Evolutionary conservation across 495 filamentous ascomycete species (phyloP).

Genomic region (Diplogelasinospora grovesii): DNA sequence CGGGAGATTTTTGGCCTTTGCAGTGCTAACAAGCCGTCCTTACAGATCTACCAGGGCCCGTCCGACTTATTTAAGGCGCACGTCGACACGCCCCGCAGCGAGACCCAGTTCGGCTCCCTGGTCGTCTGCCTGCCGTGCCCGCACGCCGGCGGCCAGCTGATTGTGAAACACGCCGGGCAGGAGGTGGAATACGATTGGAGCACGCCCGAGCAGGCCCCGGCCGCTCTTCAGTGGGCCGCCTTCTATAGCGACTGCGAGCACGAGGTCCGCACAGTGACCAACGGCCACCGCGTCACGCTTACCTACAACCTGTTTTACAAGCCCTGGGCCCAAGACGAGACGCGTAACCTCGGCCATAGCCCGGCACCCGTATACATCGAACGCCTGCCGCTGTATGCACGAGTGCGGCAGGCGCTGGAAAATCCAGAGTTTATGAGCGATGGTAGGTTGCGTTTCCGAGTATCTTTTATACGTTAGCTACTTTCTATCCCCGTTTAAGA

Average conservation of each 20-base stretch:
- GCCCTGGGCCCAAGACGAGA: too few species aligned
- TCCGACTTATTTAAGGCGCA: constrained; percentile 46
- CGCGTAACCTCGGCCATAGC: too few species aligned
- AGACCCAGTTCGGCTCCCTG: constrained; percentile 47
- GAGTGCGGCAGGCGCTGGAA: too few species aligned
- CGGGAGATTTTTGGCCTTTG: too few species aligned
- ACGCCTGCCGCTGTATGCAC: too few species aligned
- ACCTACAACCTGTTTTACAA: constrained; percentile 57
- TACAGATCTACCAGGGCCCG: constrained; percentile 41
- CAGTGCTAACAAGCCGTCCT: too few species aligned
- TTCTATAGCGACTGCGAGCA: constrained; percentile 59
- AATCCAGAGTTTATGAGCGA: too few species aligned
- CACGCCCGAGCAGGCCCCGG: not conserved
- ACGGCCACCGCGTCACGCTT: constrained; percentile 48
- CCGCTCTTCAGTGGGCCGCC: constrained; percentile 47
- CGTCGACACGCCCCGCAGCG: constrained; percentile 48
- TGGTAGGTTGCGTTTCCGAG: too few species aligned
- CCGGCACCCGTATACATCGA: too few species aligned
- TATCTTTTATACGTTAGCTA: too few species aligned
- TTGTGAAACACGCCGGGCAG: constrained; percentile 28
- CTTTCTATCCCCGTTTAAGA: too few species aligned
- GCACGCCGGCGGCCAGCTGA: constrained; percentile 37
- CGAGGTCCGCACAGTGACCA: constrained; percentile 48
- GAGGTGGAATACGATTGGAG: constrained; percentile 41
- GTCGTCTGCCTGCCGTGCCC: constrained; percentile 47